Evolutionary conservation across 495 filamentous ascomycete genomes (phyloP).

Genomic region (Daldinia vernicosa): DNA sequence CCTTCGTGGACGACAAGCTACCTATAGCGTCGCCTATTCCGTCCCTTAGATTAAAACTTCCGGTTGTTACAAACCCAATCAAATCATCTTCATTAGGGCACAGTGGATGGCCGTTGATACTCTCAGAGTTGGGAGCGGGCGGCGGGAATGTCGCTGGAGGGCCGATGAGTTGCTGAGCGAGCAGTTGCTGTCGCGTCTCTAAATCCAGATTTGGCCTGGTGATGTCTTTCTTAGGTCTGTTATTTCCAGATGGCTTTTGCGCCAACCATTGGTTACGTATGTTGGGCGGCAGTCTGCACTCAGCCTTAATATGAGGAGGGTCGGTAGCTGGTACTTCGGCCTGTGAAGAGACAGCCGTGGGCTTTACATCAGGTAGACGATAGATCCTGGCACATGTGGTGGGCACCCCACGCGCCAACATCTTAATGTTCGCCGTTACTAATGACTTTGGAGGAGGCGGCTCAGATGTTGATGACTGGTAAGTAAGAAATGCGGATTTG

Average conservation of each 20-base stretch:
- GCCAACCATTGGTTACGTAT: constrained; percentile 59
- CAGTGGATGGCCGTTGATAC: constrained; percentile 64
- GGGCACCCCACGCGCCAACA: constrained; percentile 53
- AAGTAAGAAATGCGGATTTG: constrained; percentile 43
- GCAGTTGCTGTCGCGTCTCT: constrained; percentile 57
- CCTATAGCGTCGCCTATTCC: constrained; percentile 82
- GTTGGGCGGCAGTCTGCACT: constrained; percentile 44
- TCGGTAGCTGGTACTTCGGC: constrained; percentile 54
- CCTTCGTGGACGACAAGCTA: constrained; percentile 69
- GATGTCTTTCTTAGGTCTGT: constrained; percentile 25
- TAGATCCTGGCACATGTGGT: constrained; percentile 57
- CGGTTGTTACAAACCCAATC: constrained; percentile 91
- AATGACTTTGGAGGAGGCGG: constrained; percentile 34
- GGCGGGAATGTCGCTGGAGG: constrained; percentile 43
- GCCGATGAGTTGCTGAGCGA: constrained; percentile 63
- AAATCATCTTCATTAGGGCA: constrained; percentile 79
- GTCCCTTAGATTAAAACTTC: constrained; percentile 81
- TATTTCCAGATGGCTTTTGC: constrained; percentile 36
- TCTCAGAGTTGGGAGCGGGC: constrained; percentile 43
- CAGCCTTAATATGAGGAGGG: constrained; percentile 2
- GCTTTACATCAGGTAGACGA: constrained; percentile 49
- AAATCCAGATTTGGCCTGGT: constrained; percentile 36
- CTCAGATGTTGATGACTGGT: constrained; percentile 23
- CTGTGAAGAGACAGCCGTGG: constrained; percentile 40
- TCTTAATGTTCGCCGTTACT: constrained; percentile 48